Percentiles rank a stretch among this genome's conserved stretches.
Conservation (phyloP, 768 basidiomycete species). For the Boletus eberwhitei region DNA sequence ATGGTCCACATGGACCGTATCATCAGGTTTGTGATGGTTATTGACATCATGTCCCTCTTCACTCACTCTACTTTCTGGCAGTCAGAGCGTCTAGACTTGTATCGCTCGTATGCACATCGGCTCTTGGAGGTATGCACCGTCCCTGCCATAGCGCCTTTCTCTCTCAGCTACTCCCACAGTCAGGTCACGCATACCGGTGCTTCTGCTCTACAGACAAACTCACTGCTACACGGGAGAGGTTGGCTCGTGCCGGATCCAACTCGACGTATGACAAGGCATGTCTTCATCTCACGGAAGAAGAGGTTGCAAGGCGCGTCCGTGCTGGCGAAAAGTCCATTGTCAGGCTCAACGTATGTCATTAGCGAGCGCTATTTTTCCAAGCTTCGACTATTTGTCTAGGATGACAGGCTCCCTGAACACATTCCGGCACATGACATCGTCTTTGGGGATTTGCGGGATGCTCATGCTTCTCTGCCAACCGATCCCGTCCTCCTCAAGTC, state of each 20-base stretch:
- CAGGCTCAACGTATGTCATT: conserved; percentile 75
- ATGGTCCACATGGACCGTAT: conserved; percentile 80
- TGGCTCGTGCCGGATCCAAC: conserved; percentile 72
- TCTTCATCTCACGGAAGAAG: conserved; percentile 82
- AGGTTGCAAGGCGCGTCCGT: conserved; percentile 67
- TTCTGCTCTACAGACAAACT: conserved; percentile 83
- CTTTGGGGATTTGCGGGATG: conserved; percentile 71
- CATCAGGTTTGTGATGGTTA: conserved; percentile 55
- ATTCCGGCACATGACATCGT: conserved; percentile 61
- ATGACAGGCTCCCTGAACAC: conserved; percentile 52
- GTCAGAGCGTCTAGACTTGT: conserved; percentile 89
- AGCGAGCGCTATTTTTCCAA: background rate
- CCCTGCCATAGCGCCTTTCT: no score
- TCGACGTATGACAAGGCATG: conserved; percentile 87
- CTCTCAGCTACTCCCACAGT: conserved; percentile 39
- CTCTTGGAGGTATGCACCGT: conserved; percentile 64
- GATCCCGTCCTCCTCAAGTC: conserved; percentile 93
- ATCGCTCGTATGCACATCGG: conserved; percentile 66
- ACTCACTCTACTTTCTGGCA: conserved; percentile 35
- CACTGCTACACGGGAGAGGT: conserved; percentile 58
- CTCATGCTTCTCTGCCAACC: conserved; percentile 74
- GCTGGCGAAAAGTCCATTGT: conserved; percentile 79
- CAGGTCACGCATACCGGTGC: conserved; percentile 89
- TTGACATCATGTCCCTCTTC: background rate
- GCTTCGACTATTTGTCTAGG: conserved; percentile 37